These are phyloP conservation scores for Tricholoma terreum DNA, from an alignment of 768 basidiomycete species.

Conservation along the genomic window DNA sequence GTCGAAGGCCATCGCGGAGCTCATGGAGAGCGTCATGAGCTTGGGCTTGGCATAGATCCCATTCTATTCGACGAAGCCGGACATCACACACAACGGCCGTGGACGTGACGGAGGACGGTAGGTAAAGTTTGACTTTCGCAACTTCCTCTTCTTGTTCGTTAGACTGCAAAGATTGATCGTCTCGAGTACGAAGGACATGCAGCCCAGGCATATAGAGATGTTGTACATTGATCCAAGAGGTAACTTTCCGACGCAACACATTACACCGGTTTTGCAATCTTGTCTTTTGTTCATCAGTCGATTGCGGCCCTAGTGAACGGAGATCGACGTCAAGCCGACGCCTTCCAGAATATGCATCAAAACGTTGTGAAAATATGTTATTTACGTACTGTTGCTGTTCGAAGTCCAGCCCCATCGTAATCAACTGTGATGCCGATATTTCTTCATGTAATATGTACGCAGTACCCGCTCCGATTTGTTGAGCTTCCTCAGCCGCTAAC, in stretches of 20 bases:
- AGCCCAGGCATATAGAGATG: too few relatives aligned
- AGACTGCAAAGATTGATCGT: not conserved
- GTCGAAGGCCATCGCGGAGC: too few relatives aligned
- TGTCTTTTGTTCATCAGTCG: too few relatives aligned
- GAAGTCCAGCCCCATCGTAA: conserved; percentile 9
- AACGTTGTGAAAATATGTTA: not conserved
- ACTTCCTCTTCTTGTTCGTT: not conserved
- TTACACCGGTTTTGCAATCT: not conserved
- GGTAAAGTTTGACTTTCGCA: not conserved
- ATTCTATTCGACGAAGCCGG: not conserved
- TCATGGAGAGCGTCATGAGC: too few relatives aligned
- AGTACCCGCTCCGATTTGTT: not conserved
- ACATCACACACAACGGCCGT: not conserved
- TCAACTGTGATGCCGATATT: conserved; percentile 4
- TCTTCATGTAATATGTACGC: conserved; percentile 6
- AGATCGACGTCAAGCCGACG: not conserved
- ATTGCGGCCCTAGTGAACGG: not conserved
- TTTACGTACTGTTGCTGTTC: conserved; percentile 6
- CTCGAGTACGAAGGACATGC: not conserved
- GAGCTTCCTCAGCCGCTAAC: conserved; percentile 4
- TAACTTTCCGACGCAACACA: not conserved
- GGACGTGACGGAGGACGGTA: not conserved
- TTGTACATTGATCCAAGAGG: conserved; percentile 3
- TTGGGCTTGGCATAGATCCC: too few relatives aligned
- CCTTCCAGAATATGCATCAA: not conserved